These are phyloP conservation scores for Wickerhamomyces mucosus DNA, from an alignment of 805 yeast species.

Conservation along the genomic window DNA sequence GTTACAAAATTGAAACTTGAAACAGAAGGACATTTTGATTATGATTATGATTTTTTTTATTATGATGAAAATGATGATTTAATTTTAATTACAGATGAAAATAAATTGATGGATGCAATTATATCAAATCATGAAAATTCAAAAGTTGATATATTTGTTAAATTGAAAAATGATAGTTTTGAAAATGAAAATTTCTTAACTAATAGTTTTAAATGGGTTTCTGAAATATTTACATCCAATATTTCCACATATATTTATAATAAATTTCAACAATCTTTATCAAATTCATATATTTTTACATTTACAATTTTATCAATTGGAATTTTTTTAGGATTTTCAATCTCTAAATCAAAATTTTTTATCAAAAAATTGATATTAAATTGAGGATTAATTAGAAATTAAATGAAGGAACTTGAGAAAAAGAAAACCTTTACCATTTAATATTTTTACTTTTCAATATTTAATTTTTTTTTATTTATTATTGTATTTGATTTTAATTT, in stretches of 20 bases:
- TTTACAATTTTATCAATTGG: constrained; percentile 16
- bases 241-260: neutral
- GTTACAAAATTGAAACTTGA: constrained; percentile 14
- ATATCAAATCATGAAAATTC: constrained; percentile 8
- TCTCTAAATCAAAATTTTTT: no score
- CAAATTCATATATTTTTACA: constrained; percentile 7
- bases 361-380: no score
- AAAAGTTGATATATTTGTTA: constrained; percentile 6
- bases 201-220: neutral
- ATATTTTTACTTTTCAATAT: no score
- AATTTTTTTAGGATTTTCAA: constrained; percentile 14
- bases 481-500: no score
- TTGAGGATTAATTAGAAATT: no score
- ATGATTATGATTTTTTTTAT: constrained; percentile 23
- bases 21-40: constrained; percentile 6
- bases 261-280: neutral
- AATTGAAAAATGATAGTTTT: no score
- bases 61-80: constrained; percentile 30
- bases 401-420: no score
- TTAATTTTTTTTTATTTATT: no score
- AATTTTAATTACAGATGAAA: constrained; percentile 24
- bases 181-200: neutral
- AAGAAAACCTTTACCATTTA: no score
- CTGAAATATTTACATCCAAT: neutral
- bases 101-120: constrained; percentile 24